Evolutionary conservation across 2,329 filamentous ascomycete species (phyloP), one percentile per base, ranked within the genome.

Genomic region (Cladosporium sp.): DNA sequence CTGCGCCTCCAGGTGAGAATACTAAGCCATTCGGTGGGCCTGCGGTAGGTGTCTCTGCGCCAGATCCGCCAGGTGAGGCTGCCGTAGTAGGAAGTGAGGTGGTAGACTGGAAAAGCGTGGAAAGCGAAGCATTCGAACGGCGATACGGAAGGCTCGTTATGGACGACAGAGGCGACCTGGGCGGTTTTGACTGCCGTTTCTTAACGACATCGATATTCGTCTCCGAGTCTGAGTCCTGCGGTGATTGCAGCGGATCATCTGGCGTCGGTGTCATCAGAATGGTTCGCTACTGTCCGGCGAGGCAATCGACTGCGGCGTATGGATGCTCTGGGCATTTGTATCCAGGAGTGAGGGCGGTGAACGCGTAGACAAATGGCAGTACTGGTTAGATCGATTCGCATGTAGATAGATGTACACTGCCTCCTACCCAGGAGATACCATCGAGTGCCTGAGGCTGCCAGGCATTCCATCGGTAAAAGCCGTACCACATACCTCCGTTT

Each of bases 201-300:
- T 84, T 87, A 56, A 82, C 78, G 52, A 82, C 68, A 50, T 69
- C 67, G 64, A 78, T 72, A 52, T 84, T 79, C 59, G 82, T 77
- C 58, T 83, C 83, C 64, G 82, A 73, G 62, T 86, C 83, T 68
- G 86, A 78, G 62, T 84, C 79, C 68, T 84, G 82, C 69, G 85
- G 79, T 67, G 84, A 81, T 69, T 84, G 79, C 71, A 80, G 75
- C 61, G 80, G 77, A 63, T 77, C 73, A 81, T 85, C 74, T 67
- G 79, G 74, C 66, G 78, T 73, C 69, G 82, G 78, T 78, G 82
- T 82, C 84, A 88, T 88, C 59, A 67, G 45, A 48, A 40, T 35
- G 27, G 25, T 27, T 39, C 16, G 45, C 36, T 39, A 36, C 36
- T 33, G 36, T 25, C 25, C 45, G 36, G 45, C 45, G 33, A 32